Base-by-base conservation (phyloP, 164 flowering plant species). In the Protea cynaroides region DNA sequence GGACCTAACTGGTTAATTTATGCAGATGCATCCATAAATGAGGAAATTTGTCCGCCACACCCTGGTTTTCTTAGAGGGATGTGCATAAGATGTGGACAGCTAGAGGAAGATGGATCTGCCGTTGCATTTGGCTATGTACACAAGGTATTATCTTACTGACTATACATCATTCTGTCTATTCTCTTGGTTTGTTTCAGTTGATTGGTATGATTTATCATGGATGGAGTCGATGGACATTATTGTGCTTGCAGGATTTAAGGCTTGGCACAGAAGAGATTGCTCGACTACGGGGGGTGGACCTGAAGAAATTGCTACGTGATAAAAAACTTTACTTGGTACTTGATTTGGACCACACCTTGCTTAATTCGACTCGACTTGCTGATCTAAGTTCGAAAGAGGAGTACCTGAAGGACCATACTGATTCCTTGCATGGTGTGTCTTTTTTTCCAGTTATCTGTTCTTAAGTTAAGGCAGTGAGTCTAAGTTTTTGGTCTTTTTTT, bases 281-380 rank as follows among this genome's bases (percentile, higher is more conserved):
- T 54, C 83, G 92, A 22, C 59, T 92, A 63, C 82, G 92, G 23
- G 75, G 65, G 19, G 74, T 66, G 37, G 88, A 86, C 59, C 50
- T 76, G 63, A 84, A 86, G 71, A 71, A 69, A n/a, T 71, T 87
- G 69, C 57, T 84, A 46, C 78, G 83, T 4, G 72, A 70, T 46
- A 83, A 68, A 58, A 93, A 88, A 69, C 89, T 93, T 18, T 77
- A 68, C 74, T 69, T 92, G 77, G 82, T 88, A 51, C 85, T 92
- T 50, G 96, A 92, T 72, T 78, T 92, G 59, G 96, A 93, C 66
- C 97, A 90, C 60, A 93, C 97, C 0, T 75, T 93, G 43, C 85
- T 93, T 34, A 90, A 90, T 74, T 88, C 97, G 50, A 81, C 93
- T 24, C 67, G 71, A 25, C 66, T 88, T 61, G 1, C 15, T 12